Evolutionary conservation across 768 basidiomycete species (phyloP).

Genomic region (Cystofilobasidium capitatum): DNA sequence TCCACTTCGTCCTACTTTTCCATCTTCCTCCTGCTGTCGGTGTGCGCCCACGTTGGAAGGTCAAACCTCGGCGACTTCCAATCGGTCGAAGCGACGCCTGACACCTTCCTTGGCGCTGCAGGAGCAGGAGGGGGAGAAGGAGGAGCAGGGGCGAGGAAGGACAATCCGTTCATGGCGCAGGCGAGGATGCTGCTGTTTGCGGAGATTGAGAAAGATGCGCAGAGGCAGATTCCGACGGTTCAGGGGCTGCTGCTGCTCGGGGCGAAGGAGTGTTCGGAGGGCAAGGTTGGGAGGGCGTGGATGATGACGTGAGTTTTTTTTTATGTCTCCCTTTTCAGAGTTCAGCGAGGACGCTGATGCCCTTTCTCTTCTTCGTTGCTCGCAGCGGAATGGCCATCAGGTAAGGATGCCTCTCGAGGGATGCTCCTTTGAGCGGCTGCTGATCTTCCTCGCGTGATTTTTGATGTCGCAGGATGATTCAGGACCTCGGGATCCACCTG

Average conservation of each 20-base stretch:
- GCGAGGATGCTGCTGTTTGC: slow-evolving; percentile 3
- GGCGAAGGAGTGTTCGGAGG: slow-evolving; percentile 5
- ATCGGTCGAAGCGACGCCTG: background rate
- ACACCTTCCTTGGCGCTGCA: background rate
- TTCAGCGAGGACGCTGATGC: too few species aligned
- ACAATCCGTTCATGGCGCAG: background rate
- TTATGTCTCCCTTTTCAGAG: background rate
- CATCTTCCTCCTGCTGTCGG: background rate
- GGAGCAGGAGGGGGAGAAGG: background rate
- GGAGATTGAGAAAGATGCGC: slow-evolving; percentile 8
- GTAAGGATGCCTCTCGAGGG: background rate
- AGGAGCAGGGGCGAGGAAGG: background rate
- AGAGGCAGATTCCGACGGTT: background rate
- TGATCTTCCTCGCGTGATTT: background rate
- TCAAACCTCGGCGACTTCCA: background rate
- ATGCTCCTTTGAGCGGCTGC: background rate
- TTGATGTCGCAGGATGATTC: background rate
- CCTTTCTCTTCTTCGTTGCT: background rate
- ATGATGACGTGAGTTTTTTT: background rate
- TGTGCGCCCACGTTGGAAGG: background rate
- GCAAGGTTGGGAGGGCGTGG: slow-evolving; percentile 3
- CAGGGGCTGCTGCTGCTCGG: slow-evolving; percentile 8
- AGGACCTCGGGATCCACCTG: slow-evolving; percentile 11
- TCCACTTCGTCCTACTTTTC: background rate
- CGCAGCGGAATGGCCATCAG: background rate